Base-by-base conservation (phyloP, 73 alveolate species). In the Paramecium sexaurelia region DNA sequence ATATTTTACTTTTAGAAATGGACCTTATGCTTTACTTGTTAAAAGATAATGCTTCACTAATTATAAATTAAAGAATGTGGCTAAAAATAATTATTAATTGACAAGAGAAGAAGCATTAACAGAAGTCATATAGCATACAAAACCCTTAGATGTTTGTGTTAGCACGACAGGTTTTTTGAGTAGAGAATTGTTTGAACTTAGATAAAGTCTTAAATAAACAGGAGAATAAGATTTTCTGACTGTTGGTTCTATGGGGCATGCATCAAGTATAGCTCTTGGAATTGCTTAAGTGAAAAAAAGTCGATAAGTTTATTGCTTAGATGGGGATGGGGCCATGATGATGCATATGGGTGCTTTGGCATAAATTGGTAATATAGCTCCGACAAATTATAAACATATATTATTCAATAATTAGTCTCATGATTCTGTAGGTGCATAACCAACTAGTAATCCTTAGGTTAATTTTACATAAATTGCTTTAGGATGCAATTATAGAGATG, bases 371-470 rank as follows among this genome's bases (percentile, higher is more conserved):
- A 82, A 75, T 45, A 17, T 92, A 8, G 85, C 85, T 33, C 96
- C 97, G 3, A 55, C 55, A 32, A 95, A 95, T 89, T 95, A 86
- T 88, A 93, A 82, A 55, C 98, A 95, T 68, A 92, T 95, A 40
- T 67, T 95, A 26, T 92, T 97, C 91, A 97, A 97, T 85, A 97
- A 97, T 89, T 96, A 94, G 37, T 95, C 96, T 20, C 99, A 97
- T 87, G 99, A 97, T 85, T 94, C 98, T 68, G 99, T 96, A 45
- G 99, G 99, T 66, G 98, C 98, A 32, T 96, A 93, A 92, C 98
- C 99, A 15, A 97, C 98, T 15, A 94, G 91, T 78, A 91, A 93
- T 39, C 71, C 71, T 13, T 57, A 66, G 27, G 88, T 95, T 20
- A 94, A 95, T 92, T 95, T 95, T 93, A 87, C 84, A n/a, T 36